Conservation (phyloP, 306 rosid species). For the Cucurbita pepo region DNA sequence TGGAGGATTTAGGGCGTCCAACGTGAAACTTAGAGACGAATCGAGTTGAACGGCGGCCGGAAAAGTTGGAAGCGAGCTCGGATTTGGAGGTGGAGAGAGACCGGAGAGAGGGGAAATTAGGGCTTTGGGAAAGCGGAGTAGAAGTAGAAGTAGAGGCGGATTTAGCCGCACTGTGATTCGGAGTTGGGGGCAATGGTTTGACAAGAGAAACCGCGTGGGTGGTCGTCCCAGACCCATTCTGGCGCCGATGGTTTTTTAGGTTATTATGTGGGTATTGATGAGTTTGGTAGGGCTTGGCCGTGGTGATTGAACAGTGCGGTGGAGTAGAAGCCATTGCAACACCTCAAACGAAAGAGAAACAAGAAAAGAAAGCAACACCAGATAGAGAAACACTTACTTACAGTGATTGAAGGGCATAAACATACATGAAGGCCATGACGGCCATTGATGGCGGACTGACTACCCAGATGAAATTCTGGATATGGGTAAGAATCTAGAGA, state of each 20-base stretch:
- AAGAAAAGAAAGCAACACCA: neutral
- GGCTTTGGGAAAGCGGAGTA: slow-evolving; percentile 16
- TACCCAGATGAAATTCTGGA: neutral
- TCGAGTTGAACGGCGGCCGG: slow-evolving; percentile 75
- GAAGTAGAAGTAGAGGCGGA: slow-evolving; percentile 18
- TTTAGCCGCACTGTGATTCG: slow-evolving; percentile 14
- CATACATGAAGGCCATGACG: neutral
- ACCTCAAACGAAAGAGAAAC: neutral
- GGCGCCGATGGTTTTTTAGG: slow-evolving; percentile 25
- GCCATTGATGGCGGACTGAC: neutral
- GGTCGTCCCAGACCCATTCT: slow-evolving; percentile 29
- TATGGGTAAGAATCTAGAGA: slow-evolving; percentile 1
- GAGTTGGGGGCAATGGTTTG: slow-evolving; percentile 15
- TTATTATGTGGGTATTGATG: slow-evolving; percentile 30
- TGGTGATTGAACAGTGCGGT: slow-evolving; percentile 42
- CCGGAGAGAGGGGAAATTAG: slow-evolving; percentile 34
- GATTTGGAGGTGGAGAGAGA: slow-evolving; percentile 25
- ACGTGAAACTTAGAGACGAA: slow-evolving; percentile 59
- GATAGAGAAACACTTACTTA: neutral
- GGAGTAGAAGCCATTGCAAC: slow-evolving; percentile 48
- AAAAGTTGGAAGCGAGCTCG: slow-evolving; percentile 44
- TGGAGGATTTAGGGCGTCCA: slow-evolving; percentile 40
- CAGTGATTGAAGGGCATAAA: neutral
- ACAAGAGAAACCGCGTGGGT: slow-evolving; percentile 30
- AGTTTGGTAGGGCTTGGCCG: slow-evolving; percentile 29